Evolutionary conservation across 441 rosid genomes (phyloP), one percentile per base, ranked within the genome.

Genomic region (Euphorbia celastroides): DNA sequence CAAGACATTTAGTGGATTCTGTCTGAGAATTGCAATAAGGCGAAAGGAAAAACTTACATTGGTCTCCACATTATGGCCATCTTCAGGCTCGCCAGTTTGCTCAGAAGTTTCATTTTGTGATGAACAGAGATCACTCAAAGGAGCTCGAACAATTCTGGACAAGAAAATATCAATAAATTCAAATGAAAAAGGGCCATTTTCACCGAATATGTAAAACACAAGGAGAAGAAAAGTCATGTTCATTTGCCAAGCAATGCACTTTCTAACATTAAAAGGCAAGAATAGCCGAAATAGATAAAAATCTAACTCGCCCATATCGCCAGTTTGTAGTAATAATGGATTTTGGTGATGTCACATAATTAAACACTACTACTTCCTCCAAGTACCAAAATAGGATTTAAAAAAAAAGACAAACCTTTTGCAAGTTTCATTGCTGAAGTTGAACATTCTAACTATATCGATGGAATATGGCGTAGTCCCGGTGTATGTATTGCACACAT

Each of bases 401-500:
- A 67, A 55, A 32, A 64, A 26, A 70, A 32, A 60, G 60, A 73
- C 59, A 58, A 74, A 90, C 98, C 98, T 86, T 80, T 81, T 75
- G 75, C 83, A 79, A 71, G 81, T 78, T 72, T 85, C 87, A 76
- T 76, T 81, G 70, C 68, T 77, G 73, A 93, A 87, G 79, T 91
- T 93, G 80, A 93, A 93, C 74, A 91, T 87, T 81, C 92, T 89
- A 59, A 84, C 86, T 74, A 91, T 89, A 36, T 91, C 97, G 77
- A 86, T 78, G 56, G 90, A 71, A 75, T 74, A 78, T 6, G 89
- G 90, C 6, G 68, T 71, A 28, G 48, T 74, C 64, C 90, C 96
- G 62, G 76, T 72, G 71, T 78, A 81, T 57, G 87, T 74, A 70
- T 80, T 87, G 74, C 98, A 93, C 62, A 86, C 89, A 72, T 77